Percentiles rank a stretch among this genome's conserved stretches.
These are phyloP conservation scores for Aspergillus hortae DNA, from an alignment of 2,329 filamentous ascomycete species.

Conservation along the genomic window DNA sequence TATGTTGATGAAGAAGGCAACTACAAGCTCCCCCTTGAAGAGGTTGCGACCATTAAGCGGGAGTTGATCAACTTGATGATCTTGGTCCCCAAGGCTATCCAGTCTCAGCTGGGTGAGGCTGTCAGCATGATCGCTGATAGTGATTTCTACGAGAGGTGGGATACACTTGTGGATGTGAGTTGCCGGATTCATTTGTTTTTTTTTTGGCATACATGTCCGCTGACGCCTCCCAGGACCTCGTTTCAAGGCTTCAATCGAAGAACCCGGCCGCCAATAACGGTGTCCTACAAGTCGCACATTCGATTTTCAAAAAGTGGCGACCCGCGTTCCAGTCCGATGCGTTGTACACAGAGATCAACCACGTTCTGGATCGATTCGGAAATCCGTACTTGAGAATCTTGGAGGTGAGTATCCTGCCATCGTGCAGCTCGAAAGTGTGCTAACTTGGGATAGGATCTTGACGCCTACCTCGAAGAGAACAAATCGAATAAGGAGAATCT, in stretches of 20 bases:
- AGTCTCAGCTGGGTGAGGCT: slow-evolving; percentile 91
- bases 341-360: slow-evolving; percentile 92
- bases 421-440: slow-evolving; percentile 1
- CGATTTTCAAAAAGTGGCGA: slow-evolving; percentile 94
- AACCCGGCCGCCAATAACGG: slow-evolving; percentile 86
- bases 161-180: slow-evolving; percentile 80
- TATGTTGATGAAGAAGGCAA: slow-evolving; percentile 95
- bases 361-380: slow-evolving; percentile 84
- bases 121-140: slow-evolving; percentile 97
- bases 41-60: slow-evolving; percentile 87
- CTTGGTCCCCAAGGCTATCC: slow-evolving; percentile 77
- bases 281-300: slow-evolving; percentile 94
- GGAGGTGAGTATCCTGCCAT: slow-evolving; percentile 51
- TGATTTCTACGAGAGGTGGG: slow-evolving; percentile 94
- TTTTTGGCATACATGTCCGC: slow-evolving; percentile 4
- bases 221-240: slow-evolving; percentile 63
- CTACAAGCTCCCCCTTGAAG: slow-evolving; percentile 78
- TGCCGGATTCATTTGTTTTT: neutral
- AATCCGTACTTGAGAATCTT: slow-evolving; percentile 78
- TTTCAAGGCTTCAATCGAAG: slow-evolving; percentile 76
- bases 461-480: slow-evolving; percentile 65
- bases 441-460: slow-evolving; percentile 39
- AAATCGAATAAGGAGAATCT: slow-evolving; percentile 71
- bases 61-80: slow-evolving; percentile 98
- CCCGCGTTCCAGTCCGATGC: slow-evolving; percentile 91